Evolutionary conservation across 768 basidiomycete genomes (phyloP).

Genomic region (Lentinus tigrinus): DNA sequence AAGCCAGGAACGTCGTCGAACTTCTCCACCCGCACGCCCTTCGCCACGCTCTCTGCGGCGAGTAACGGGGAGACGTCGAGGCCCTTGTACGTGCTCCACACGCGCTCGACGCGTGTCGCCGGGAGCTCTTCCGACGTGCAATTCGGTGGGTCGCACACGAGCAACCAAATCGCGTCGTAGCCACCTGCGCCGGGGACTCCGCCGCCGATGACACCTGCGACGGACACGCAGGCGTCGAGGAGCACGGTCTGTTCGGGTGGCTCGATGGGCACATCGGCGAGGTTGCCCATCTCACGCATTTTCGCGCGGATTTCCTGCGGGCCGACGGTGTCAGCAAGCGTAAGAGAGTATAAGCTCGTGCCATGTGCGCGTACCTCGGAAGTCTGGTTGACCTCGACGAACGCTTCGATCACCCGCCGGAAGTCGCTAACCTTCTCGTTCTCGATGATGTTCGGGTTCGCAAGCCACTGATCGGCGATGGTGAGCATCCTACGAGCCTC

Average conservation of each 20-base stretch:
- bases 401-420: constrained; percentile 48
- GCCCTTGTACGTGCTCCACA: constrained; percentile 64
- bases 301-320: constrained; percentile 67
- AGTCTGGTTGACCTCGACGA: constrained; percentile 54
- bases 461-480: constrained; percentile 28
- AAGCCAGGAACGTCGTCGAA: constrained; percentile 59
- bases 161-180: constrained; percentile 94
- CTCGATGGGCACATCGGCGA: constrained; percentile 83
- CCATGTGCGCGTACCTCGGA: constrained; percentile 47
- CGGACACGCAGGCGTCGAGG: constrained; percentile 70
- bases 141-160: constrained; percentile 62
- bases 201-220: constrained; percentile 87
- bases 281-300: constrained; percentile 83
- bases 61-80: constrained; percentile 71
- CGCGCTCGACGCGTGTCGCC: constrained; percentile 57
- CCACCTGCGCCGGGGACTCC: constrained; percentile 98
- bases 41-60: constrained; percentile 64
- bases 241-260: constrained; percentile 83
- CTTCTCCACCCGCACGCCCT: constrained; percentile 64
- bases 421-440: constrained; percentile 28
- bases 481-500: background rate
- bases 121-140: constrained; percentile 47
- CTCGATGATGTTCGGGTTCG: constrained; percentile 49
- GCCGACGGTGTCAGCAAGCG: background rate
- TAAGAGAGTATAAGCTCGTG: background rate